Evolutionary conservation across 2,329 filamentous ascomycete species (phyloP), one percentile per base, ranked within the genome.

Genomic region (Diaporthe vexans): DNA sequence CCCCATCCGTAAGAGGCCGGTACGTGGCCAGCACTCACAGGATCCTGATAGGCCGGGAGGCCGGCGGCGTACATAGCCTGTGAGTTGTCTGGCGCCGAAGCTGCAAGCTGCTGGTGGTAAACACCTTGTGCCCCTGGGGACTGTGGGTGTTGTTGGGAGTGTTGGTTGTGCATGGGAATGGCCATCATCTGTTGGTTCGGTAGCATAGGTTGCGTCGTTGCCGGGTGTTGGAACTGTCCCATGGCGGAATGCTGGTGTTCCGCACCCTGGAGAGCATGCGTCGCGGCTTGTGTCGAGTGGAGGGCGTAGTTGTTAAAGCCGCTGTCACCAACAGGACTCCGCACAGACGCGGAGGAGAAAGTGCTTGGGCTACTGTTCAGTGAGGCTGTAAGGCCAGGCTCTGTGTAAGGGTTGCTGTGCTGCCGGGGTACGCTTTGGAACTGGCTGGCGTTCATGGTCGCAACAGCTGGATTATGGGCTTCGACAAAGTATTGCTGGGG

Each of bases 401-500:
- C 79, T n/a, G 84, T 83, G 77, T 88, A 90, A 0, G 89, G 83
- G 29, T 91, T 87, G 68, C 73, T 73, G 29, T 63, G 69, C n/a
- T 72, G 69, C 24, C 73, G 70, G n/a, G 70, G 73, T 26, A 74
- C 56, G 54, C 59, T 71, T 21, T 71, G 58, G 67, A 59, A 54
- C 33, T 68, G 63, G 35, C 85, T 86, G 15, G 89, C 86, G 81
- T 88, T 90, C 86, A 92, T 88, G 17, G 89, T 92, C 43, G 89
- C 90, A 8, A 92, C 88, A 17, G 88, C 89, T 13, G 90, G 90
- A 78, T 91, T 91, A 79, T 86, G 87, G 76, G 91, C 89, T 73
- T 92, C 90, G 0, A 92, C 86, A 78, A 91, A 93, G 79, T 87
- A 90, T 8, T 86, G 85, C 63, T 84, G 81, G 4, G 86, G 84